A percentile compares a stretch with the other conserved stretches of the same genome.
phyloP scores from a whole-genome alignment of 2,329 filamentous ascomycete genomes.

The Apiospora hydei region DNA sequence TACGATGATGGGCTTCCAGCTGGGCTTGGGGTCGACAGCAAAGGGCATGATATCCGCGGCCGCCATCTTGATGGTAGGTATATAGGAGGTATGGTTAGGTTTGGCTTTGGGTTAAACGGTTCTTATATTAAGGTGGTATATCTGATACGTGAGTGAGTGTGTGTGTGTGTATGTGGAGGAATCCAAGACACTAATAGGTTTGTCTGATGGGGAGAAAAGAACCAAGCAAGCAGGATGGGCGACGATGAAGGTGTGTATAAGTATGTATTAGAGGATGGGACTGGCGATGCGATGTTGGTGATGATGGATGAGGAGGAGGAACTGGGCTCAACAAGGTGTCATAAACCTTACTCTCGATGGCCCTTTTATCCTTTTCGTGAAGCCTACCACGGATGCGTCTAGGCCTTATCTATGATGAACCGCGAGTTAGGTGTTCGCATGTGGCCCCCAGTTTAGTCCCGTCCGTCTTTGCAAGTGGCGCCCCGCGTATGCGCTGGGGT shows the following conservation, averaged over 20 bases:
- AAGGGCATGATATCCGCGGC: slow-evolving; percentile 32
- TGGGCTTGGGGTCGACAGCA: slow-evolving; percentile 29
- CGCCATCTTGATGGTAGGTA: slow-evolving; percentile 33
- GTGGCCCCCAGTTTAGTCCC: slow-evolving; percentile 4
- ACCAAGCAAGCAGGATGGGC: background rate
- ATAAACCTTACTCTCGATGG: background rate
- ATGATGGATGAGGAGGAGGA: background rate
- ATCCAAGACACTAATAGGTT: slow-evolving; percentile 20
- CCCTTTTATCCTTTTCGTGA: slow-evolving; percentile 17
- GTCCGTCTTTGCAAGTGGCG: background rate
- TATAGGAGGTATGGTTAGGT: background rate
- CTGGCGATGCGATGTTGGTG: background rate
- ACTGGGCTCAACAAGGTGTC: slow-evolving; percentile 8
- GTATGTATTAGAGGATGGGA: background rate
- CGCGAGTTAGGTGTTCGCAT: slow-evolving; percentile 10
- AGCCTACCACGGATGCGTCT: slow-evolving; percentile 10
- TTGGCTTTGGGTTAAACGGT: background rate
- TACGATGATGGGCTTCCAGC: slow-evolving; percentile 38
- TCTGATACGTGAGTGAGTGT: background rate
- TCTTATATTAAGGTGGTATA: background rate
- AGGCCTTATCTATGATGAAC: slow-evolving; percentile 15
- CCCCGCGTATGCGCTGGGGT: background rate
- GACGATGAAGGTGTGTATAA: background rate
- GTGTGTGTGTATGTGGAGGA: background rate
- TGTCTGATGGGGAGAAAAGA: slow-evolving; percentile 30